phyloP scores from a whole-genome alignment of 257 asterid species.

The Solanum etuberosum region DNA sequence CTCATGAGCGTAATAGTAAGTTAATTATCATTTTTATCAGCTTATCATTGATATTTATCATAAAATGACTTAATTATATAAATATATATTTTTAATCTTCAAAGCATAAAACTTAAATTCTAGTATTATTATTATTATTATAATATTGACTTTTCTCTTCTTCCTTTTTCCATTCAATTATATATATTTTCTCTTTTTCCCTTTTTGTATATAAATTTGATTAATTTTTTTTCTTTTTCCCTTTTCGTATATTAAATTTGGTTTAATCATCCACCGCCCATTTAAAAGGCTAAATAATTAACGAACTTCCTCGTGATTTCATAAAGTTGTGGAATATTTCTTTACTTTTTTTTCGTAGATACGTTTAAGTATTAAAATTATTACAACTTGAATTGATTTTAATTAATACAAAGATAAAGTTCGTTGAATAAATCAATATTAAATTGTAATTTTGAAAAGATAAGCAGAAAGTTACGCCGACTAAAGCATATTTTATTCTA shows the following conservation, averaged over 20 bases:
- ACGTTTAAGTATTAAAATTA: background rate
- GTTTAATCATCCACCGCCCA: background rate
- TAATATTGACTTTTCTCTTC: background rate
- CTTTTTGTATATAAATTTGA: background rate
- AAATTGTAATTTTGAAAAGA: background rate
- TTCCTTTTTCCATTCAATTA: background rate
- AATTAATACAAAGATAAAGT: background rate
- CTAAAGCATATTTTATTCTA: background rate
- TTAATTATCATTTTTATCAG: background rate
- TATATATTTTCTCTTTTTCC: background rate
- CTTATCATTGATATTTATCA: background rate
- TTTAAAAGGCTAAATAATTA: background rate
- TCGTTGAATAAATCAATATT: background rate
- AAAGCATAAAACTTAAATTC: background rate
- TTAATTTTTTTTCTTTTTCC: background rate
- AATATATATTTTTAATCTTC: background rate
- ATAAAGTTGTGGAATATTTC: slow-evolving; percentile 3
- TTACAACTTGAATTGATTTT: background rate
- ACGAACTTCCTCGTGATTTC: slow-evolving; percentile 1
- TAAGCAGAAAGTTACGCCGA: background rate
- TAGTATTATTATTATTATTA: background rate
- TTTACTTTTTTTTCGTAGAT: background rate
- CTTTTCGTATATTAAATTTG: background rate
- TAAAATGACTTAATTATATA: background rate
- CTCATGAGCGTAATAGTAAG: background rate